Evolutionary conservation across 192 early-diverging fungal species (phyloP).

Genomic region (Backusella sp.): DNA sequence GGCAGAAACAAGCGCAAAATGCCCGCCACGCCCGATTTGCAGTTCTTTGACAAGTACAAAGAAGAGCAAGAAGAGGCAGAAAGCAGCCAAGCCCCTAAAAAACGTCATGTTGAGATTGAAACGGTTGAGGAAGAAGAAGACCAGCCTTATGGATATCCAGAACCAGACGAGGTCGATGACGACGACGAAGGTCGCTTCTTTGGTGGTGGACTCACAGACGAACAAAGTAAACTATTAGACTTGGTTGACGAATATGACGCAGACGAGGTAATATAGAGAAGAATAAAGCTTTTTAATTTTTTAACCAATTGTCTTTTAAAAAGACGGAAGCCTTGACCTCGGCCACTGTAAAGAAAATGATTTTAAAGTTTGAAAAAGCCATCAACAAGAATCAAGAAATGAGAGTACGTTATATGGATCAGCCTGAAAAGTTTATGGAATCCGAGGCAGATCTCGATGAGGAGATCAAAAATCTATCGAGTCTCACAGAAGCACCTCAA

Average conservation of each 20-base stretch:
- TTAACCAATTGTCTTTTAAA: neutral
- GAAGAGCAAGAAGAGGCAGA: constrained; percentile 20
- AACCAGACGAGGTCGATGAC: constrained; percentile 39
- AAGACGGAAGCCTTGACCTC: constrained; percentile 56
- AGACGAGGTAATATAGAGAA: constrained; percentile 50
- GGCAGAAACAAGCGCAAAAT: constrained; percentile 52
- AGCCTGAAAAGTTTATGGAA: constrained; percentile 84
- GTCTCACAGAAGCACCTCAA: constrained; percentile 78
- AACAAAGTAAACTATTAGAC: constrained; percentile 75
- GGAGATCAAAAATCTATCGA: constrained; percentile 75
- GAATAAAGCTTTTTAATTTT: too few species aligned
- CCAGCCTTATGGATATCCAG: constrained; percentile 20
- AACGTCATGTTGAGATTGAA: constrained; percentile 25
- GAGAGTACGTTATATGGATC: constrained; percentile 75
- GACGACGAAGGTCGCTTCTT: constrained; percentile 82
- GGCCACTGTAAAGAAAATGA: constrained; percentile 66
- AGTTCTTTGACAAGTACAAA: constrained; percentile 45
- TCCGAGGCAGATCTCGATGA: constrained; percentile 95
- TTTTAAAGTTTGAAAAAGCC: constrained; percentile 81
- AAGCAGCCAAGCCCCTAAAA: constrained; percentile 14
- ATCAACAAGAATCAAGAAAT: constrained; percentile 87
- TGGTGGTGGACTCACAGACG: constrained; percentile 76
- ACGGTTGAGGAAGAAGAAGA: constrained; percentile 14
- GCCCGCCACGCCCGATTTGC: constrained; percentile 38
- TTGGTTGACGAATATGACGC: constrained; percentile 84